Percentiles rank a stretch among this genome's conserved stretches.
Conservation (phyloP, 139 green algal genomes). For the Auxenochlorella protothecoides region DNA sequence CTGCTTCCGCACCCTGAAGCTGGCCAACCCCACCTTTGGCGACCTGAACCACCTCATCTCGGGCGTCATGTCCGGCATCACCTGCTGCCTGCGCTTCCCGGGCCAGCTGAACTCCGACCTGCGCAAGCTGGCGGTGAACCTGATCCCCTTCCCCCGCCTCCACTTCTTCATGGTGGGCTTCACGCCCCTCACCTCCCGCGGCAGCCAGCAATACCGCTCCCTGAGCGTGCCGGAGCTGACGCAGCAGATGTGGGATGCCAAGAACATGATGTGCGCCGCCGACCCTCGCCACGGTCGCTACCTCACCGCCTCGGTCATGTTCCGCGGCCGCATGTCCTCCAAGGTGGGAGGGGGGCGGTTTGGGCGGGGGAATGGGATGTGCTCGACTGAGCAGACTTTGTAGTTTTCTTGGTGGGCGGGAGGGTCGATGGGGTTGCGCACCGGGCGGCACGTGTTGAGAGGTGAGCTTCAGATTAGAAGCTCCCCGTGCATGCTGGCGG, state of each 20-base stretch:
- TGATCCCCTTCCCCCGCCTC: conserved; percentile 91
- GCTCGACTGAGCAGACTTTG: too few species aligned
- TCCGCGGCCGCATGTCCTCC: conserved; percentile 74
- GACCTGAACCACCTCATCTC: conserved; percentile 95
- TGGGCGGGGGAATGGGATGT: too few species aligned
- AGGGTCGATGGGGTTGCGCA: too few species aligned
- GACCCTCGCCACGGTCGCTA: conserved; percentile 91
- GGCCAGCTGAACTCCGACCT: conserved; percentile 89
- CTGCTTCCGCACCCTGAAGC: conserved; percentile 96
- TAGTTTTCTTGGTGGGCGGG: too few species aligned
- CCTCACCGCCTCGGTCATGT: conserved; percentile 79
- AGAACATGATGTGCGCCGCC: conserved; percentile 97
- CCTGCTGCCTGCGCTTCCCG: conserved; percentile 95
- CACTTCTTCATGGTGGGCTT: conserved; percentile 97
- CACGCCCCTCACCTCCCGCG: conserved; percentile 82
- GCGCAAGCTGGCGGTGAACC: conserved; percentile 88
- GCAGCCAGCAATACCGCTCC: conserved; percentile 85
- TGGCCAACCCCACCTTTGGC: conserved; percentile 87
- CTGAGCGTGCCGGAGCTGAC: conserved; percentile 83
- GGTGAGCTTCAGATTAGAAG: too few species aligned
- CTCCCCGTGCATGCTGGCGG: too few species aligned
- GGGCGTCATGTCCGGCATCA: conserved; percentile 83
- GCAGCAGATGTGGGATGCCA: conserved; percentile 96
- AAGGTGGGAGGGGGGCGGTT: conserved; percentile 29
- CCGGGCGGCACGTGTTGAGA: too few species aligned